Base-by-base conservation (phyloP, 2,329 filamentous ascomycete genomes). In the Neonectria hederae region DNA sequence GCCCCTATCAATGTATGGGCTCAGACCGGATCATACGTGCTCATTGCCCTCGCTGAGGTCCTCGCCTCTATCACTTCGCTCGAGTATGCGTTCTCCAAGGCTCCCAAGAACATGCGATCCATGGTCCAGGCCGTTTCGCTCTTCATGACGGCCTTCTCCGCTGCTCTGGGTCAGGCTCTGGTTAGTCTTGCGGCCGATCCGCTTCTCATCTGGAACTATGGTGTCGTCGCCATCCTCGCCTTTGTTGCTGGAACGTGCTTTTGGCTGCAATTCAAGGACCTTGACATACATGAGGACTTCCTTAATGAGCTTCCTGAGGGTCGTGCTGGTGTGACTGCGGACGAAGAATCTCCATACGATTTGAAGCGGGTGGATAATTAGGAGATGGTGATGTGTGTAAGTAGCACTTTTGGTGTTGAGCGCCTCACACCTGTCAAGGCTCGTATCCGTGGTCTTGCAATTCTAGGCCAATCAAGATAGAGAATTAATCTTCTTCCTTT, bases 71-170 rank as follows among this genome's bases (percentile, higher is more conserved):
- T 85, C 67, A 86, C 83, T 1, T 87, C 85, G 13, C 84, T 92
- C 17, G 91, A 94, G 77, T 93, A 92, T 69, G 91, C 91, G 22
- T 93, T 89, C 79, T 90, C 90, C 73, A 93, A 93, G 77, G 90
- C 90, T 0, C 92, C 91, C 9, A 85, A 84, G 74, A 93, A 92
- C 79, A 94, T 94, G 91, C 85, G 90, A 6, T 90, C 88, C 26
- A 84, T 93, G 59, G 89, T 94, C n/a, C 84, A 85, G 70, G 86
- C 87, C 10, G 83, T 93, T 58, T 87, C 87, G 53, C 85, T 92
- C 55, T 90, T 93, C 80, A 90, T 87, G 80, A 88, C 85, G 40
- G 89, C 90, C 52, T 86, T 93, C 73, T 87, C 88, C 7, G 83
- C 88, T 43, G 90, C 90, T 42, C 81, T 93, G 24, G 89, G 89